Conservation (phyloP, 169 alveolate genomes). For the Plasmodium sp. region DNA sequence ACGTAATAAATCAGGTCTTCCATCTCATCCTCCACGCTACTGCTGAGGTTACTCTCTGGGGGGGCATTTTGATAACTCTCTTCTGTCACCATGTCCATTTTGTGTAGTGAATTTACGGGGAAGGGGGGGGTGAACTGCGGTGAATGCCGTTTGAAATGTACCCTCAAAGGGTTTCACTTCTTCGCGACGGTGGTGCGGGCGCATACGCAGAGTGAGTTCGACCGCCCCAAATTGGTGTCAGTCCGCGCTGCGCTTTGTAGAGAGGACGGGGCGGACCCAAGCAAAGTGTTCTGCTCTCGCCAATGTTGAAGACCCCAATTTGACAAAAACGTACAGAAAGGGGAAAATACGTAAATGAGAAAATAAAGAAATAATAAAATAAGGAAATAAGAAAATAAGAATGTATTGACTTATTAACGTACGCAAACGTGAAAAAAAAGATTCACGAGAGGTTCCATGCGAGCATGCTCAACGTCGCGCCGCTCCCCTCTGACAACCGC, state of each 20-base stretch:
- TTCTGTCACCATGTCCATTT: background rate
- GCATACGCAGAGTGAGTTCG: background rate
- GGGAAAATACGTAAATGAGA: background rate
- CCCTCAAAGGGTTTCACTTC: background rate
- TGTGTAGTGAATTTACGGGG: background rate
- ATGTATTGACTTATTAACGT: background rate
- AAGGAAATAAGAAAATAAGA: background rate
- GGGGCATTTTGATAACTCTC: background rate
- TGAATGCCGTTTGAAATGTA: background rate
- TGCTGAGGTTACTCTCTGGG: background rate
- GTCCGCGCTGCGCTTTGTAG: background rate
- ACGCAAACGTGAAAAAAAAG: background rate
- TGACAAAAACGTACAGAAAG: background rate
- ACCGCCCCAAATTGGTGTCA: background rate
- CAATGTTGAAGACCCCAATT: background rate
- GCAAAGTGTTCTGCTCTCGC: background rate
- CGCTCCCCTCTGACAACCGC: background rate
- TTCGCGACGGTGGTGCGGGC: background rate
- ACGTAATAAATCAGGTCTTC: constrained; percentile 65
- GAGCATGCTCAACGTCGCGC: background rate
- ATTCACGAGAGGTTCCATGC: background rate
- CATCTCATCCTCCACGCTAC: background rate
- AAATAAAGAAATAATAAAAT: background rate
- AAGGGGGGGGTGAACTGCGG: background rate
- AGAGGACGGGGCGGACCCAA: background rate